A percentile compares a stretch with the other conserved stretches of the same genome.
Evolutionary conservation across 345 rosid genomes (phyloP).

Genomic region (Clausena lansium): DNA sequence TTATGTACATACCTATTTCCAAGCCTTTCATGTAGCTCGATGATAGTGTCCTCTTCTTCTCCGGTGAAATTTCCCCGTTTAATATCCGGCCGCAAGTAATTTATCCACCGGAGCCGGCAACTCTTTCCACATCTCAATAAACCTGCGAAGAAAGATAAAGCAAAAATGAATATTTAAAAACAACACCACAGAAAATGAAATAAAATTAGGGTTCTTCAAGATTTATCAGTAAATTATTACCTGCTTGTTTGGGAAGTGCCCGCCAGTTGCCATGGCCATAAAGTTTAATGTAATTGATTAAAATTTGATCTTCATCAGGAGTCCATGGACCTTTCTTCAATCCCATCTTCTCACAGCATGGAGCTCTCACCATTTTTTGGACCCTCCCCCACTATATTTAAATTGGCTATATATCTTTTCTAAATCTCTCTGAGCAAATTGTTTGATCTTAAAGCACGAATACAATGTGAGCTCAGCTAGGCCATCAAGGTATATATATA

Average conservation of each 20-base stretch:
- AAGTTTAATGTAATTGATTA: conserved; percentile 45
- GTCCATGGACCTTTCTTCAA: conserved; percentile 84
- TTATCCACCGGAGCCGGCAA: conserved; percentile 80
- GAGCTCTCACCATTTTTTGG: conserved; percentile 64
- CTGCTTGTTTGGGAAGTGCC: conserved; percentile 76
- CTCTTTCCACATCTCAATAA: conserved; percentile 82
- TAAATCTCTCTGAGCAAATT: no score
- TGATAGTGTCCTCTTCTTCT: conserved; percentile 73
- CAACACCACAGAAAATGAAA: neutral
- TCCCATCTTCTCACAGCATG: conserved; percentile 79
- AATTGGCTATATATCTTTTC: no score
- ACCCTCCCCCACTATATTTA: neutral
- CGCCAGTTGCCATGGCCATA: conserved; percentile 76
- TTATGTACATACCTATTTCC: conserved; percentile 55
- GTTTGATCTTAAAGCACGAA: conserved; percentile 5
- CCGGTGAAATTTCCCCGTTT: conserved; percentile 73
- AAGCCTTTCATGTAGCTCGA: conserved; percentile 49
- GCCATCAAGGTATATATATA: neutral
- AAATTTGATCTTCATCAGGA: conserved; percentile 57
- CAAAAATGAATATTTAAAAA: no score
- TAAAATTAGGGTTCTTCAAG: neutral
- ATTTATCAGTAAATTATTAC: conserved; percentile 16
- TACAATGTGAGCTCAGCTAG: neutral
- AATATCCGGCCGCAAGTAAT: conserved; percentile 76
- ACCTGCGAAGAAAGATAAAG: conserved; percentile 32